These are phyloP conservation scores for Xerocomus spinulosus DNA, from an alignment of 768 basidiomycete species.

Conservation along the genomic window DNA sequence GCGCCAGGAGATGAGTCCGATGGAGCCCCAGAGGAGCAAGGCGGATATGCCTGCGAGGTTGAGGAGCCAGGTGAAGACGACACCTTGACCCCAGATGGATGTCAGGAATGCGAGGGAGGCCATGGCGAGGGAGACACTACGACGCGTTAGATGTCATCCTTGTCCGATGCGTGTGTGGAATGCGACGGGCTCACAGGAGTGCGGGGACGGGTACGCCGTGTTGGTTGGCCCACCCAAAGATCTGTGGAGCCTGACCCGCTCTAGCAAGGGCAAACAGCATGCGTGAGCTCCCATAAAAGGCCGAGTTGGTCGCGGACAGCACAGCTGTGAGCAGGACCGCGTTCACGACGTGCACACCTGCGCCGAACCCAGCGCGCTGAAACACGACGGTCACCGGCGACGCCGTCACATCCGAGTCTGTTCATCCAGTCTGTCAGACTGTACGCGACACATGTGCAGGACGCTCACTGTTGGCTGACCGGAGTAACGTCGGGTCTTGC, in stretches of 20 bases:
- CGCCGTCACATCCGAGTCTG: constrained; percentile 47
- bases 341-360: constrained; percentile 59
- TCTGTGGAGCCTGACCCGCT: constrained; percentile 56
- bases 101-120: constrained; percentile 51
- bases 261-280: constrained; percentile 60
- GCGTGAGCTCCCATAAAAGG: constrained; percentile 62
- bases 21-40: constrained; percentile 62
- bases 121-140: constrained; percentile 46
- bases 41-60: constrained; percentile 64
- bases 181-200: constrained; percentile 39
- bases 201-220: constrained; percentile 60
- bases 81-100: constrained; percentile 53
- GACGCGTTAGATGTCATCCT: no score
- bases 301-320: constrained; percentile 59
- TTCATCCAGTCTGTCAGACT: background rate
- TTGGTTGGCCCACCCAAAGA: constrained; percentile 62
- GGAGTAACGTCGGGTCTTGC: constrained; percentile 49
- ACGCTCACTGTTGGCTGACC: constrained; percentile 38
- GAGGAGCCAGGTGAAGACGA: constrained; percentile 56
- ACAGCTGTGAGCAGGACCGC: constrained; percentile 64
- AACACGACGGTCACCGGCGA: constrained; percentile 65
- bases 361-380: constrained; percentile 56
- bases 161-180: no score
- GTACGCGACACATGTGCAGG: background rate
- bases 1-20: constrained; percentile 51